Evolutionary conservation across 169 alveolate species (phyloP), one percentile per base, ranked within the genome.

Genomic region (Eimeria maxima): DNA sequence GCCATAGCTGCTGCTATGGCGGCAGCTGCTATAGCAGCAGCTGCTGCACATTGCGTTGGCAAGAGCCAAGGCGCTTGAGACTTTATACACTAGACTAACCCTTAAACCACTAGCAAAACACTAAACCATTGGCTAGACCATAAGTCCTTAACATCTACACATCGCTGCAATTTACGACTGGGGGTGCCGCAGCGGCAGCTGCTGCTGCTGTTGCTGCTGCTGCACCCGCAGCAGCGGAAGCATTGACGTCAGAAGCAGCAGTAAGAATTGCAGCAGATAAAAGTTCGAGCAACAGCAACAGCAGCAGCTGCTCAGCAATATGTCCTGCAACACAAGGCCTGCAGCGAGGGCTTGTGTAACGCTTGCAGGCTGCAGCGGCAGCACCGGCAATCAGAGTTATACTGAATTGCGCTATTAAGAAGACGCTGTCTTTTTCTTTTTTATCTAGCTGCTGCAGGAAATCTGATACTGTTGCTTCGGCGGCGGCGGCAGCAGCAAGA

Each of bases 141-240:
- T 53, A 11, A 53, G 2, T 7, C 10, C 16, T 14, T 53, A 14
- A 53, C 60, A 53, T 1, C 60, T 53, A 53, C 16, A 53, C 16
- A 14, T 53, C 60, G 3, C 20, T 0, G 3, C 60, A 7, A 53
- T 53, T 53, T 7, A 53, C 16, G 10, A 53, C 90, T 55, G 27
- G 73, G 45, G 44, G 47, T 18, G n/a, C 45, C 22, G 29, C 69
- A 18, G 90, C 90, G 1, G 89, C 89, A 13, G 65, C 89, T 0
- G 90, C 90, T 1, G 65, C 90, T 55, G 27, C 90, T 80, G 44
- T 57, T 18, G n/a, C 45, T n/a, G 29, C 69, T 44, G 90, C 90
- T 44, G 89, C 89, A 13, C 42, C 67, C 24, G 71, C 90, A 18
- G 65, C 90, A n/a, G 42, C 90, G 0, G 90, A 73, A 47, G 90